Evolutionary conservation across 345 rosid genomes (phyloP), one percentile per base, ranked within the genome.

Genomic region (Pugionium cornutum): DNA sequence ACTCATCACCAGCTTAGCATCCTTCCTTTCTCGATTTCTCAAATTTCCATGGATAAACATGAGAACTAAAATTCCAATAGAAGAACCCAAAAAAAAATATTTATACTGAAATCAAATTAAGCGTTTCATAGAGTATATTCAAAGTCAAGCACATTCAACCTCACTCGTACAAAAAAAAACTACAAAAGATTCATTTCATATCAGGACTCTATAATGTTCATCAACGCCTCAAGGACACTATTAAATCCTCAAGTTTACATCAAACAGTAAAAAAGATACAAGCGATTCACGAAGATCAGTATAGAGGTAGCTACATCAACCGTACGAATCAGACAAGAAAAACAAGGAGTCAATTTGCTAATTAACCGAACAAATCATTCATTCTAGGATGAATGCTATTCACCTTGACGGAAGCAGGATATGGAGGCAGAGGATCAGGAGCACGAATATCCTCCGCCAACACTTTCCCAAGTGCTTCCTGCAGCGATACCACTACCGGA

Each of bases 341-440:
- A 51, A 3, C 25, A 1, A 40, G 11, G 31, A 36, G 27, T 3
- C 5, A 18, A 7, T 53, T 18, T 30, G 8, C 3, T 9, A 58
- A 41, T 39, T 32, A 58, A 50, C 4, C 29, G 2, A 25, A 7
- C 31, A 29, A 50, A 33, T 46, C 33, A 4, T 44, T 18, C 3
- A 27, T 7, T 0, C 1, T 55, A 43, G 36, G 2, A 9, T 37
- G 8, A 37, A 59, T 41, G 42, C 6, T 58, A 40, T n/a, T 27
- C 37, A 89, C 96, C 89, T 90, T 94, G 56, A 85, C 72, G 18
- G 96, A 92, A 75, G 99, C 99, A 25, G 89, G 90, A 76, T 92
- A 89, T 29, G 99, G 97, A 73, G 99, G 99, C 7, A 88, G 70
- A 67, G 96, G 99, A 72, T 90, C 96, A 39, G 86, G 86, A 27